Conservation (phyloP, 192 early-diverging fungal species). For the Backusella circina region DNA sequence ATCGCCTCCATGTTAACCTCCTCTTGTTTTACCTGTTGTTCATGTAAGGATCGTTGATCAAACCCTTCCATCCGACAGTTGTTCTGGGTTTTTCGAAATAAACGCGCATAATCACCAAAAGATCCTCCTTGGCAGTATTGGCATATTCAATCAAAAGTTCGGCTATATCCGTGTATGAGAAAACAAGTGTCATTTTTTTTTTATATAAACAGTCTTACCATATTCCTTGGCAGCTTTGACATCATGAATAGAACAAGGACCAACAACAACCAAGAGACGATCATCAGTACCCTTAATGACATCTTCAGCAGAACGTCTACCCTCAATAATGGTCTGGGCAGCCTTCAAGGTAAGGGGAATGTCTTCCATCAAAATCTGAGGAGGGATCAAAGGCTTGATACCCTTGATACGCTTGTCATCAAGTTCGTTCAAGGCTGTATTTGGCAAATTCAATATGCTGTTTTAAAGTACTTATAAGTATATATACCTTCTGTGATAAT, state of each 20-base stretch:
- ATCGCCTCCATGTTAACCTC: not conserved
- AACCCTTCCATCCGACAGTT: conserved; percentile 91
- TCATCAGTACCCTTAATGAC: conserved; percentile 75
- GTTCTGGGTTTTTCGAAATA: conserved; percentile 88
- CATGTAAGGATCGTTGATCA: conserved; percentile 79
- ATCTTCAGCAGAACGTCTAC: conserved; percentile 57
- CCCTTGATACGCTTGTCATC: conserved; percentile 88
- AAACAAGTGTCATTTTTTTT: not conserved
- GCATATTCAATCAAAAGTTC: not conserved
- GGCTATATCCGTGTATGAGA: not conserved
- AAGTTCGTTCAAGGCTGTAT: conserved; percentile 81
- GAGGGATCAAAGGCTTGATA: conserved; percentile 81
- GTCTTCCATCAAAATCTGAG: conserved; percentile 92
- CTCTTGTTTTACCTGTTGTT: conserved; percentile 48
- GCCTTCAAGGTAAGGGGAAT: conserved; percentile 74
- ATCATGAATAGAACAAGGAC: conserved; percentile 86
- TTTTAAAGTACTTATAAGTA: not conserved
- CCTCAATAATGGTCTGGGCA: conserved; percentile 68
- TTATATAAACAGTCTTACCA: conserved; percentile 20
- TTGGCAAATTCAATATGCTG: not conserved
- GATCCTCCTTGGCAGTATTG: conserved; percentile 41
- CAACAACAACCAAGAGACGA: conserved; percentile 76
- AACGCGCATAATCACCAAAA: conserved; percentile 79
- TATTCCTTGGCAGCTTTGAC: conserved; percentile 77
- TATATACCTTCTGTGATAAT: conserved; percentile 9